Evolutionary conservation across 1,284 basidiomycete genomes (phyloP).

Genomic region (Marasmius tenuissimus): DNA sequence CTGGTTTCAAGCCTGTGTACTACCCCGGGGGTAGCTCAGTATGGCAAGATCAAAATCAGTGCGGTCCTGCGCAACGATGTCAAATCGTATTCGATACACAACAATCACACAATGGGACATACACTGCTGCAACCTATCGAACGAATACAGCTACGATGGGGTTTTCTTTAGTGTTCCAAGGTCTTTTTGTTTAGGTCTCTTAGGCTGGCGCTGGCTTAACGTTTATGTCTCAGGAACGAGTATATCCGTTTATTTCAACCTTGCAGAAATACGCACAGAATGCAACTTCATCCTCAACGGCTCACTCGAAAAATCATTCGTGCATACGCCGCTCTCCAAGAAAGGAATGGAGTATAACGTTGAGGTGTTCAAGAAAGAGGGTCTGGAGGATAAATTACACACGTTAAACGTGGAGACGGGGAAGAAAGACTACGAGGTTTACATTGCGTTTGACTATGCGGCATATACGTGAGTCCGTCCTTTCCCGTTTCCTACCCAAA

Average conservation of each 20-base stretch:
- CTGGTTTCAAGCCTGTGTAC: background rate
- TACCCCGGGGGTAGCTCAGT: background rate
- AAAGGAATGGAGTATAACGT: background rate
- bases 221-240: background rate
- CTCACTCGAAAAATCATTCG: background rate
- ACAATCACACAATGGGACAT: background rate
- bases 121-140: background rate
- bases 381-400: background rate
- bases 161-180: background rate
- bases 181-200: background rate
- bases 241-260: background rate
- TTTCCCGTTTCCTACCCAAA: background rate
- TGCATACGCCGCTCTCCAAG: too few species aligned
- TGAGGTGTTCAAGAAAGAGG: background rate
- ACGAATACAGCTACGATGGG: background rate
- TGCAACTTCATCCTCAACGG: background rate
- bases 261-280: background rate
- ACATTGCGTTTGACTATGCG: background rate
- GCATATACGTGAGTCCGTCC: background rate
- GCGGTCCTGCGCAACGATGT: background rate
- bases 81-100: background rate
- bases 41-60: background rate
- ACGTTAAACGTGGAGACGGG: background rate
- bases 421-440: background rate
- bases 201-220: background rate